Percentiles rank a stretch among this genome's conserved stretches.
Evolutionary conservation across 2,329 filamentous ascomycete genomes (phyloP).

Genomic region (Fusarium keratoplasticum): DNA sequence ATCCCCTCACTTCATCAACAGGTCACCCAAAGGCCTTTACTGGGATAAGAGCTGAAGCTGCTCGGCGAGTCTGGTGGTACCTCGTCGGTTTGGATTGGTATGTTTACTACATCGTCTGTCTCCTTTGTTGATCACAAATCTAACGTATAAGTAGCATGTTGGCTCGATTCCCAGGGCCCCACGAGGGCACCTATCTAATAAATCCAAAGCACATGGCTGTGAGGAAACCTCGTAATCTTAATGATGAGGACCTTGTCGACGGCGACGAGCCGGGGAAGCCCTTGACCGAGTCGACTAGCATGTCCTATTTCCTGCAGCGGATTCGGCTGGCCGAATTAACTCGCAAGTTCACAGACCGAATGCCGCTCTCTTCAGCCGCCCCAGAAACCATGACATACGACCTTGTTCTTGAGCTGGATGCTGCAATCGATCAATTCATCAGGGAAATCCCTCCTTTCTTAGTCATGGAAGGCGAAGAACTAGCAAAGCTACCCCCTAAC

Average conservation of each 20-base stretch:
- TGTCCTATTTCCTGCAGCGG: slow-evolving; percentile 54
- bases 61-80: slow-evolving; percentile 59
- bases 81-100: slow-evolving; percentile 55
- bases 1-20: slow-evolving; percentile 36
- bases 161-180: slow-evolving; percentile 49
- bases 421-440: slow-evolving; percentile 43
- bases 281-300: slow-evolving; percentile 46
- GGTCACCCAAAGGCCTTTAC: slow-evolving; percentile 37
- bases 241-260: slow-evolving; percentile 52
- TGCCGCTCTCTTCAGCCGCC: slow-evolving; percentile 38
- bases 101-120: not conserved
- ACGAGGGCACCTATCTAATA: slow-evolving; percentile 51
- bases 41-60: slow-evolving; percentile 50
- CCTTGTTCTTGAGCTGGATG: slow-evolving; percentile 49
- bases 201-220: slow-evolving; percentile 55
- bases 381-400: slow-evolving; percentile 49
- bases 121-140: not conserved
- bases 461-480: slow-evolving; percentile 29
- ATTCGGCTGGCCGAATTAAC: slow-evolving; percentile 52
- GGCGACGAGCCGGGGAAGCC: slow-evolving; percentile 45
- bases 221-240: slow-evolving; percentile 52
- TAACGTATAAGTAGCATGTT: slow-evolving; percentile 48
- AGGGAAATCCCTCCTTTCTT: slow-evolving; percentile 47
- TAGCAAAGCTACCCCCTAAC: slow-evolving; percentile 35
- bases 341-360: slow-evolving; percentile 50